phyloP scores from a whole-genome alignment of 2,329 filamentous ascomycete species.

The Cercospora sp. region DNA sequence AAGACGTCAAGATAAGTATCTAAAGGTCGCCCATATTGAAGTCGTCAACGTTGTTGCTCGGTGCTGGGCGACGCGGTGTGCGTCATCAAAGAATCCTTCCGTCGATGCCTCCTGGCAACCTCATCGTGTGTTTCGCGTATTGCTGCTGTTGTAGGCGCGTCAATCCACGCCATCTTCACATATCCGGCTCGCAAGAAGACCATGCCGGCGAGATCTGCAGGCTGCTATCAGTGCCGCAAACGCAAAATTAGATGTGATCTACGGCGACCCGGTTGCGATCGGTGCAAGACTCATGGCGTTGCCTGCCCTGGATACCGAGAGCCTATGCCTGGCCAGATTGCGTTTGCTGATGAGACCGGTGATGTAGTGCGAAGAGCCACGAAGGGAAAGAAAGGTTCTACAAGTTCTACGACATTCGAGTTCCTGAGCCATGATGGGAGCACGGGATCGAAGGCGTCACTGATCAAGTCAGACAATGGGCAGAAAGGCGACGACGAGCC shows the following conservation, averaged over 20 bases:
- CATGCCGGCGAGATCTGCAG: constrained; percentile 37
- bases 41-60: not conserved
- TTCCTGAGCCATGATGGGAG: no score
- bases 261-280: constrained; percentile 33
- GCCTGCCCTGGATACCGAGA: constrained; percentile 36
- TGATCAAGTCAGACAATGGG: no score
- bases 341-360: constrained; percentile 34
- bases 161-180: not conserved
- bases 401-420: not conserved
- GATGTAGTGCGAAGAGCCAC: constrained; percentile 24
- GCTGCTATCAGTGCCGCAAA: constrained; percentile 37
- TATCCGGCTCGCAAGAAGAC: not conserved
- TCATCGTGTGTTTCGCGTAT: not conserved
- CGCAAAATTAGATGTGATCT: constrained; percentile 39
- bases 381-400: constrained; percentile 9
- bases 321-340: constrained; percentile 28
- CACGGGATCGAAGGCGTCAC: no score
- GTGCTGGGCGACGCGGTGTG: not conserved
- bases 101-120: not conserved
- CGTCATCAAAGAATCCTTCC: constrained; percentile 11
- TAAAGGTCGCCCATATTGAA: not conserved
- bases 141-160: not conserved
- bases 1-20: not conserved
- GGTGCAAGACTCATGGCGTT: constrained; percentile 37
- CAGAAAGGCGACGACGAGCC: no score